Base-by-base conservation (phyloP, 1,284 basidiomycete genomes). In the Pterulicium gracile region DNA sequence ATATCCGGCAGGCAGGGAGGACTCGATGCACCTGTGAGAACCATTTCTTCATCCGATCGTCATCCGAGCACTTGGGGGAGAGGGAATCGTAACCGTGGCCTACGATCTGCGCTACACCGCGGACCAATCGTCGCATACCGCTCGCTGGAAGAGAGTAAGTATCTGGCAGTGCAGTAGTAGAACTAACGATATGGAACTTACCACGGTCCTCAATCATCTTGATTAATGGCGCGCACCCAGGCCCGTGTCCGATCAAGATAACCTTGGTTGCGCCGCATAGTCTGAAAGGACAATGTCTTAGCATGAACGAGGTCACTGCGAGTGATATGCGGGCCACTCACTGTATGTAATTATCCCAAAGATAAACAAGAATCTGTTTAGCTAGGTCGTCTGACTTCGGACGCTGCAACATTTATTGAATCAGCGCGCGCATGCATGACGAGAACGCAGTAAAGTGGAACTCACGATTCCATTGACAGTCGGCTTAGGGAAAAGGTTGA, bases 291-390 rank as follows among this genome's bases (percentile, higher is more conserved):
- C 27, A 32, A 7, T 13, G n/a, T 17, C 5, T 15, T 13, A 7
- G n/a, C 10, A 32, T 10, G 4, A 19, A 41, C 46, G 17, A 49
- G 21, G 19, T 23, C 23, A 27, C 19, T 47, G 39, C 14, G 42
- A 24, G 36, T 47, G 44, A 42, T 7, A 17, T 19, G 5, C 2
- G 44, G 50, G 1, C 43, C 1, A 50, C 75, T 64, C 52, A 92
- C 90, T 88, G 77, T 47, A 96, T 72, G 54, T 92, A 91, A 59
- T 97, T 95, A 63, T 98, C 94, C 95, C 95, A 98, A 2, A 98
- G 61, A 58, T 95, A 95, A 4, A 73, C 69, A 50, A 94, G 61
- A 18, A 92, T 65, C 22, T 86, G 77, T 36, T 66, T 72, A 15
- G 72, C 70, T 32, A 68, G 63, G 43, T 76, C 71, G 41, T 69